Base-by-base conservation (phyloP, 2,329 filamentous ascomycete genomes). In the Trichoderma sp. region DNA sequence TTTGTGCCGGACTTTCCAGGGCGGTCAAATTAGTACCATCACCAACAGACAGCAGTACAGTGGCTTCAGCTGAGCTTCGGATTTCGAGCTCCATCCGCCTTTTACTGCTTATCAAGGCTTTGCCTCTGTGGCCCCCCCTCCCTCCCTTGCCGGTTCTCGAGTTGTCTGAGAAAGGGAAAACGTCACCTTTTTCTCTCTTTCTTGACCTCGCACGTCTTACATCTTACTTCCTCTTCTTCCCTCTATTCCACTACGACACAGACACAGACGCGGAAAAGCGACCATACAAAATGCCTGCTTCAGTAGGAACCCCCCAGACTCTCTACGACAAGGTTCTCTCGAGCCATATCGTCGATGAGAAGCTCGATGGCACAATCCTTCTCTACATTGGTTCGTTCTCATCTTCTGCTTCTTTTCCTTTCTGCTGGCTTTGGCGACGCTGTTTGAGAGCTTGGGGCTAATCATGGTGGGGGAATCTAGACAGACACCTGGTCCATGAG, bases 291-390 rank as follows among this genome's bases (percentile, higher is more conserved):
- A 96, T 96, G 92, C 92, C 92, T 76, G 85, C 83, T 75, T 86
- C 86, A 72, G 88, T 90, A 71, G 82, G 83, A 77, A 85, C 83
- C 69, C 92, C 91, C 63, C 89, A 89, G 79, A 97, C 93, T 72
- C 85, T 97, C 75, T 98, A 98, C 81, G 94, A 98, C 85, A 98
- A 98, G 88, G 93, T 98, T 79, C 90, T 98, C 74, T 87, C 92
- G 73, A 90, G 90, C 81, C 95, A 99, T 78, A 90, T 98, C 73
- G 93, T 99, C 75, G 92, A 97, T 74, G 91, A 96, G 86, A 92
- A 93, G 84, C 87, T 92, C 64, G 94, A 98, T 80, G 94, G 94
- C 79, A 97, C 93, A 66, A 83, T 96, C 73, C 82, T 97, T 69
- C 84, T 98, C 66, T 98, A 98, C 78, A 98, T 98, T 75, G 92